Conservation (phyloP, 768 basidiomycete species). For the Trametes cingulata region DNA sequence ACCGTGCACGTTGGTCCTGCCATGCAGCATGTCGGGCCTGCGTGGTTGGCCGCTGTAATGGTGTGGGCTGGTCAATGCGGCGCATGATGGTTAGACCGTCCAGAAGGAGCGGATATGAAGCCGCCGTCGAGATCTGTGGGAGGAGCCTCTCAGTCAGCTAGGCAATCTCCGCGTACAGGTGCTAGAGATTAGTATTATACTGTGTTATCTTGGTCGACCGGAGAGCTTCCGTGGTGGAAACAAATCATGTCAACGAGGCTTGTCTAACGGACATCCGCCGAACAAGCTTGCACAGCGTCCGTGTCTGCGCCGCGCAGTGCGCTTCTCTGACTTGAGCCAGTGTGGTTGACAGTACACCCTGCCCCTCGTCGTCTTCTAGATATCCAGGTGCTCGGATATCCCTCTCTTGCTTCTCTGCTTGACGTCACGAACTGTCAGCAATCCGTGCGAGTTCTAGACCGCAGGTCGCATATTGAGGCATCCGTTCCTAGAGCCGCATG, state of each 20-base stretch:
- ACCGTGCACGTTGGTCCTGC: not conserved
- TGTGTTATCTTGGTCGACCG: not conserved
- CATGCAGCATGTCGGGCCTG: not conserved
- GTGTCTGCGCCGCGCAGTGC: not conserved
- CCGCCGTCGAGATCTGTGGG: not conserved
- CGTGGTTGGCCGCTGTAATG: not conserved
- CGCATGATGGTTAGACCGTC: not conserved
- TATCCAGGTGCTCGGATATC: not conserved
- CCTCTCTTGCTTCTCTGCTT: not conserved
- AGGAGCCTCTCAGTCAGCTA: not conserved
- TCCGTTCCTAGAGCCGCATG: not conserved
- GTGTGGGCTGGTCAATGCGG: not conserved
- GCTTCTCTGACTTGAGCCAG: not conserved
- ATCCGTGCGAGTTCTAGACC: no score
- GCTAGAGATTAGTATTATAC: no score
- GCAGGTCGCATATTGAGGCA: not conserved
- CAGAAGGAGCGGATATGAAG: constrained; percentile 14
- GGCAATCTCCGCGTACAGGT: not conserved
- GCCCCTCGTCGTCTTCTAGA: not conserved
- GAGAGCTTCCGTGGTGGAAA: not conserved
- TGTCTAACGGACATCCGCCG: not conserved
- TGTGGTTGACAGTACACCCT: not conserved
- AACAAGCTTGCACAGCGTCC: constrained; percentile 8
- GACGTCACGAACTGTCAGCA: constrained; percentile 1
- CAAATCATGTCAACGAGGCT: not conserved